phyloP scores from a whole-genome alignment of 345 rosid species.

The Eucalyptus marginata region DNA sequence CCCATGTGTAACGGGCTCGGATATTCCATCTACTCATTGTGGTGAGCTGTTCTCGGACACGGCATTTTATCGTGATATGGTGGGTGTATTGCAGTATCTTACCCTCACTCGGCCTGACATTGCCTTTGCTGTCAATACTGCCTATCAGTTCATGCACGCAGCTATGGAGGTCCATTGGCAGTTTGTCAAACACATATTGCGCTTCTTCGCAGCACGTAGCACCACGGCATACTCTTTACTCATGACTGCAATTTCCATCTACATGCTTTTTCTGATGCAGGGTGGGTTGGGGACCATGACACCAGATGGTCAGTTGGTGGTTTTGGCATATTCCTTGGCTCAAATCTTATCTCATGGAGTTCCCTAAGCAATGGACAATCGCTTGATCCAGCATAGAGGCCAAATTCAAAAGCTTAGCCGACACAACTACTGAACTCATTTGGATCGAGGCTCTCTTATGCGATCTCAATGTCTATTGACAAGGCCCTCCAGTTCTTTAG shows the following conservation, averaged over 20 bases:
- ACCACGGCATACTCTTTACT: neutral
- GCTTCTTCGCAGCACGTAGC: neutral
- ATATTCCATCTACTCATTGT: neutral
- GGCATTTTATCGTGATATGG: neutral
- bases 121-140: neutral
- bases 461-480: neutral
- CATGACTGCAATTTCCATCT: neutral
- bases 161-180: neutral
- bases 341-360: neutral
- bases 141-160: neutral
- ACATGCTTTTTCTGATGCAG: neutral
- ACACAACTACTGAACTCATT: neutral
- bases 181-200: neutral
- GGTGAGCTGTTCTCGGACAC: neutral
- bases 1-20: neutral
- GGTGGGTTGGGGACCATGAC: neutral
- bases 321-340: neutral
- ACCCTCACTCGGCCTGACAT: neutral
- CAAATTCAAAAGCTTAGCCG: neutral
- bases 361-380: neutral
- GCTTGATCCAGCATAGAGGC: neutral
- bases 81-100: neutral
- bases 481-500: neutral
- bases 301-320: neutral
- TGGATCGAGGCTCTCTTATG: neutral